A percentile compares a stretch with the other conserved stretches of the same genome.
Conservation (phyloP, 306 rosid genomes). For the Mucuna pruriens region DNA sequence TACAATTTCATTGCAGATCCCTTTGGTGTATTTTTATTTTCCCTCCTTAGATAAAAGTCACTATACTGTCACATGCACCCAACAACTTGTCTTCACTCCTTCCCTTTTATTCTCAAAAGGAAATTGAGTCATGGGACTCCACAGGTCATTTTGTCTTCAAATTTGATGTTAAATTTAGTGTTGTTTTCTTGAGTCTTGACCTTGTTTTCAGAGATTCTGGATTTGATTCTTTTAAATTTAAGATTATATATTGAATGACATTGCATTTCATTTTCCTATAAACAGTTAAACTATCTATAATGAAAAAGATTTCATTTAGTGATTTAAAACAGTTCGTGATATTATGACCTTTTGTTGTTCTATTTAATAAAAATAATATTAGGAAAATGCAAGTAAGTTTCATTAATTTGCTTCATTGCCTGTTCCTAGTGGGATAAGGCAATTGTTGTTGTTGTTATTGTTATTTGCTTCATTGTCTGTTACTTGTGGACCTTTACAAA, state of each 20-base stretch:
- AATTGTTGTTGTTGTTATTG: neutral
- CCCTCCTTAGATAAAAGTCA: neutral
- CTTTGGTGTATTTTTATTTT: neutral
- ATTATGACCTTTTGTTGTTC: slow-evolving; percentile 16
- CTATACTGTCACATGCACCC: neutral
- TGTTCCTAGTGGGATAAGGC: neutral
- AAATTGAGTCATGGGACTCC: neutral
- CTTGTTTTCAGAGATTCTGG: neutral
- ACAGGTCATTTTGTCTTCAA: neutral
- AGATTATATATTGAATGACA: slow-evolving; percentile 10
- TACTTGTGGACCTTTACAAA: neutral
- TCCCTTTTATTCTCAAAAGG: neutral
- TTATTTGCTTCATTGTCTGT: neutral
- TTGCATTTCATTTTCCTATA: slow-evolving; percentile 5
- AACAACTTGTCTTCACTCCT: neutral
- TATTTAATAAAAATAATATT: slow-evolving; percentile 9
- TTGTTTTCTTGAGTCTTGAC: slow-evolving; percentile 19
- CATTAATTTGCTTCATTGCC: neutral
- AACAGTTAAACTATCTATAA: neutral
- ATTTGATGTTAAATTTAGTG: slow-evolving; percentile 16
- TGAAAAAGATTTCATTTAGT: neutral
- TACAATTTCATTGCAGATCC: slow-evolving; percentile 19
- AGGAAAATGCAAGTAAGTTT: slow-evolving; percentile 4
- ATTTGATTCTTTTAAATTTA: neutral
- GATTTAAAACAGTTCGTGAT: neutral